A percentile compares a stretch with the other conserved stretches of the same genome.
Evolutionary conservation across 78 protist species (phyloP).

Genomic region (Neovahlkampfia damariscottae): DNA sequence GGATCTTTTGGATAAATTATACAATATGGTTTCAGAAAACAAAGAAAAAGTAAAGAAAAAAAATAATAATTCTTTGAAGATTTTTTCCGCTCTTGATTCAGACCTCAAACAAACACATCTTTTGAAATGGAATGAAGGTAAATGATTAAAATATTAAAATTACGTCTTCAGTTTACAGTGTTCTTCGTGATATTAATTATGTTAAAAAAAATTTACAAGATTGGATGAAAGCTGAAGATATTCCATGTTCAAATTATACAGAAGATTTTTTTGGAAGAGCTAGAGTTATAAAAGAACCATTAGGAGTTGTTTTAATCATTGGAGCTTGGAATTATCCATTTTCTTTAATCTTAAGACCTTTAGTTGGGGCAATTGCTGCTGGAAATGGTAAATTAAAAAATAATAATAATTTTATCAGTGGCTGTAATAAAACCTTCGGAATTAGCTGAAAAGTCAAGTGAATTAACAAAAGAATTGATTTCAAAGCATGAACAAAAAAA

Average conservation of each 20-base stretch:
- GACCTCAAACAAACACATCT: no score
- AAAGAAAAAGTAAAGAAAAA: no score
- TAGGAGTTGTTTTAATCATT: slow-evolving; percentile 77
- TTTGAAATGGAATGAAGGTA: no score
- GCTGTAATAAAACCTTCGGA: slow-evolving; percentile 72
- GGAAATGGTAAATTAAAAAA: no score
- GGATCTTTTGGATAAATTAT: no score
- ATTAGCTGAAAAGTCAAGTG: slow-evolving; percentile 20
- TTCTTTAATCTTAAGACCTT: slow-evolving; percentile 18
- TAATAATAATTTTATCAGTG: no score
- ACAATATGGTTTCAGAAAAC: no score
- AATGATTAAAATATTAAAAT: no score
- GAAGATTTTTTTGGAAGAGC: background rate
- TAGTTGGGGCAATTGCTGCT: slow-evolving; percentile 81
- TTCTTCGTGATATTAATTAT: background rate
- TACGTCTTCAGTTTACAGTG: no score
- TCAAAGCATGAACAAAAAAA: no score
- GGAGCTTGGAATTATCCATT: slow-evolving; percentile 84
- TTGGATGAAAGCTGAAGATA: background rate
- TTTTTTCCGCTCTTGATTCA: no score
- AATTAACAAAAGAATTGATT: slow-evolving; percentile 12
- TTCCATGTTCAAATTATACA: background rate
- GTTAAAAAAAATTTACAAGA: background rate
- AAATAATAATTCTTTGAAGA: no score
- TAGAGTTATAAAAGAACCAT: slow-evolving; percentile 52